Percentiles rank a stretch among this genome's conserved stretches.
Conservation (phyloP, 1,284 basidiomycete species). For the Rhodotorula sp. region DNA sequence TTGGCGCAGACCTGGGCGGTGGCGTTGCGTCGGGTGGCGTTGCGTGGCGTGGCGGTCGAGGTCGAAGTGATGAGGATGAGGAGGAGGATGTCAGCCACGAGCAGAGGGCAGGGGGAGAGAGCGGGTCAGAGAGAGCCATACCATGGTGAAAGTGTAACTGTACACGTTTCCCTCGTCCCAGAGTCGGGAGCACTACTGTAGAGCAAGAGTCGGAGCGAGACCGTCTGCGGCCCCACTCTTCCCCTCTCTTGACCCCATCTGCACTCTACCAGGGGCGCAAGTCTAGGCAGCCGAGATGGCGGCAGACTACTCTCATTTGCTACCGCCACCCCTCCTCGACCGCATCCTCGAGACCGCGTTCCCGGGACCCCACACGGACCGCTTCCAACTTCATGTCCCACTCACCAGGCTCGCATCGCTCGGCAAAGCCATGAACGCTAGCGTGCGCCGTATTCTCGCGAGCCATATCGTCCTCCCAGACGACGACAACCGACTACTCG, state of each 20-base stretch:
- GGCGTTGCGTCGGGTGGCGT: neutral
- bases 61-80: neutral
- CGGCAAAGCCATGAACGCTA: neutral
- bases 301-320: neutral
- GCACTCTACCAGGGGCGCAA: neutral
- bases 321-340: conserved; percentile 17
- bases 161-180: neutral
- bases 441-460: neutral
- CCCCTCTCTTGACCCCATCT: neutral
- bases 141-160: neutral
- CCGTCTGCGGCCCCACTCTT: neutral
- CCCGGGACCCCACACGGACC: neutral
- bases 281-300: no score
- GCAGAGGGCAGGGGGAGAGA: no score
- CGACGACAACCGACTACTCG: conserved; percentile 26
- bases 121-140: neutral
- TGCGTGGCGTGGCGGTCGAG: neutral
- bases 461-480: conserved; percentile 14
- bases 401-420: neutral
- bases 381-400: neutral
- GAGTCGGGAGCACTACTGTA: neutral
- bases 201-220: neutral
- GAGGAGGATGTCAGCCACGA: neutral
- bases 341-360: conserved; percentile 21
- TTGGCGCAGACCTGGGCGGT: conserved; percentile 41